These are phyloP conservation scores for Alternaria ventricosa DNA, from an alignment of 2,329 filamentous ascomycete genomes.

Conservation along the genomic window DNA sequence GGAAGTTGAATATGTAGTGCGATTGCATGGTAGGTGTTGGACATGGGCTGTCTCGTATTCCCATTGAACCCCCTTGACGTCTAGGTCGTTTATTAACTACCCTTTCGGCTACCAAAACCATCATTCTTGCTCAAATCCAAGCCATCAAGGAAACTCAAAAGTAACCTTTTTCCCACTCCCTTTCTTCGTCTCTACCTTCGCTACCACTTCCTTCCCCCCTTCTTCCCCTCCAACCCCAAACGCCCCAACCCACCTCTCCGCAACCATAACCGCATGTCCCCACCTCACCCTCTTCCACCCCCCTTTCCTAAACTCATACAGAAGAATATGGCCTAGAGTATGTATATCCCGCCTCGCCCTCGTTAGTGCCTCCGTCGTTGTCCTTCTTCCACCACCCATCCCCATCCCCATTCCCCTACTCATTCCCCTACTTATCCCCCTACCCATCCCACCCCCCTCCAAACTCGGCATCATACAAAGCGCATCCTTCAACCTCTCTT, in stretches of 20 bases:
- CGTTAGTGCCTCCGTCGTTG: slow-evolving; percentile 1
- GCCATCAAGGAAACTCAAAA: neutral
- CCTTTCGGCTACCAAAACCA: neutral
- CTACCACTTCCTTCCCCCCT: neutral
- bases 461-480: slow-evolving; percentile 6
- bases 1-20: too few relatives aligned
- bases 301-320: slow-evolving; percentile 23
- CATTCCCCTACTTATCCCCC: too few relatives aligned
- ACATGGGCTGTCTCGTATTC: too few relatives aligned
- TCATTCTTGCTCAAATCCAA: neutral
- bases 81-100: too few relatives aligned
- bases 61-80: too few relatives aligned
- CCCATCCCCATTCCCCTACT: too few relatives aligned
- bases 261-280: slow-evolving; percentile 24
- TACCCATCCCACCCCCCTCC: too few relatives aligned
- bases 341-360: slow-evolving; percentile 25
- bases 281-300: slow-evolving; percentile 23
- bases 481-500: slow-evolving; percentile 18
- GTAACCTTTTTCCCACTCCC: neutral
- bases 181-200: neutral
- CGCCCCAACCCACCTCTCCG: slow-evolving; percentile 23
- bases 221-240: neutral
- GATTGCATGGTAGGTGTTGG: too few relatives aligned
- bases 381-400: neutral
- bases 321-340: slow-evolving; percentile 19